Evolutionary conservation across 1,139 yeast species (phyloP).

Genomic region (Taphrina populina): DNA sequence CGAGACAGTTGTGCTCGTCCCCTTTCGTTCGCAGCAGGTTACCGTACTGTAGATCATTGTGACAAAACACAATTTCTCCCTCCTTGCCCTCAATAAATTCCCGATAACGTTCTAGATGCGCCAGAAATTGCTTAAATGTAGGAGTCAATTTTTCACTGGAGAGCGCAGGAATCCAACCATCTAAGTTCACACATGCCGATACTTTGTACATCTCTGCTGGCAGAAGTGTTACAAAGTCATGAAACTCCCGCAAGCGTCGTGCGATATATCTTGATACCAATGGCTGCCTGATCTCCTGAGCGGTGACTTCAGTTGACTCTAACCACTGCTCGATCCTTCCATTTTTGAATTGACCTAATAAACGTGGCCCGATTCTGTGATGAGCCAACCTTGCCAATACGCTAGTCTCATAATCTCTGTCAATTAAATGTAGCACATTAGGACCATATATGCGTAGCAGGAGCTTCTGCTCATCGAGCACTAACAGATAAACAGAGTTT

Average conservation of each 20-base stretch:
- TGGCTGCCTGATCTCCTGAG: slow-evolving; percentile 69
- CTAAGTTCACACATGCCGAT: slow-evolving; percentile 61
- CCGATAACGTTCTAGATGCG: slow-evolving; percentile 54
- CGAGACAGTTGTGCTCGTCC: slow-evolving; percentile 69
- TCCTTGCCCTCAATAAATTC: slow-evolving; percentile 51
- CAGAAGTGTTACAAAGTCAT: slow-evolving; percentile 70
- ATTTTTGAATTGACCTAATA: slow-evolving; percentile 83
- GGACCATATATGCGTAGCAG: slow-evolving; percentile 87
- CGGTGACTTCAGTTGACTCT: slow-evolving; percentile 72
- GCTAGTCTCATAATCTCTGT: slow-evolving; percentile 74
- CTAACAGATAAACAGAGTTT: slow-evolving; percentile 76
- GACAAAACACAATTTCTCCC: slow-evolving; percentile 47
- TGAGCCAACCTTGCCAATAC: slow-evolving; percentile 70
- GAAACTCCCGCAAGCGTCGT: slow-evolving; percentile 93
- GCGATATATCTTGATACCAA: slow-evolving; percentile 82
- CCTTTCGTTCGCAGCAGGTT: slow-evolving; percentile 56
- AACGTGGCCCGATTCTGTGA: slow-evolving; percentile 80
- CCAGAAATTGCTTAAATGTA: slow-evolving; percentile 49
- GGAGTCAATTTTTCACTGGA: slow-evolving; percentile 7
- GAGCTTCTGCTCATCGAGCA: slow-evolving; percentile 44
- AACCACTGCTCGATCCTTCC: slow-evolving; percentile 92
- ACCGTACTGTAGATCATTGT: slow-evolving; percentile 95
- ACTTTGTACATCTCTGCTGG: slow-evolving; percentile 54
- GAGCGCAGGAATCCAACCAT: slow-evolving; percentile 67
- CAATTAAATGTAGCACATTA: slow-evolving; percentile 81